These are phyloP conservation scores for Alnus rubra DNA, from an alignment of 306 rosid genomes.

Conservation along the genomic window DNA sequence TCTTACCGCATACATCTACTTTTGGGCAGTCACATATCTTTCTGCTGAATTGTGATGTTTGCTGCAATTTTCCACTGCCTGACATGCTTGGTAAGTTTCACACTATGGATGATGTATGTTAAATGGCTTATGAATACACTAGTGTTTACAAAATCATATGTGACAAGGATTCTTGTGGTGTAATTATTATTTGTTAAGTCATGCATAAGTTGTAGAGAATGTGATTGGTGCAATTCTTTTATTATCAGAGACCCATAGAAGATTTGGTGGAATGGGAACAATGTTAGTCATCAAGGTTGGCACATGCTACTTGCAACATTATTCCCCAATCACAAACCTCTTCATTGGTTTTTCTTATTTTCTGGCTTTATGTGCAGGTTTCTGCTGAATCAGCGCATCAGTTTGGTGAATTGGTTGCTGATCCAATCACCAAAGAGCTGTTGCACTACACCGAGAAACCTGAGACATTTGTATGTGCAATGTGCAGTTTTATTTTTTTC, in stretches of 20 bases:
- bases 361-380: slow-evolving; percentile 52
- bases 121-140: background rate
- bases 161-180: slow-evolving; percentile 1
- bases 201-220: background rate
- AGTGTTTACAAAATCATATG: background rate
- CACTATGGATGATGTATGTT: background rate
- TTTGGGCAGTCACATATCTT: slow-evolving; percentile 82
- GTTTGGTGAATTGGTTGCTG: slow-evolving; percentile 93
- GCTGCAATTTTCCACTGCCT: slow-evolving; percentile 86
- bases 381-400: slow-evolving; percentile 80
- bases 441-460: slow-evolving; percentile 97
- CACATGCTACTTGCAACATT: slow-evolving; percentile 18
- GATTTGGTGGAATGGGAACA: slow-evolving; percentile 87
- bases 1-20: slow-evolving; percentile 24
- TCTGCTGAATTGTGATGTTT: slow-evolving; percentile 89
- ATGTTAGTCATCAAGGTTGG: slow-evolving; percentile 88
- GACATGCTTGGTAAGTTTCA: slow-evolving; percentile 85
- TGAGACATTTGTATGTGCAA: slow-evolving; percentile 78
- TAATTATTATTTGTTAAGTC: slow-evolving; percentile 27
- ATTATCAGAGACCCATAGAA: slow-evolving; percentile 77
- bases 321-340: background rate
- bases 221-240: slow-evolving; percentile 20
- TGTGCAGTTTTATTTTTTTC: background rate
- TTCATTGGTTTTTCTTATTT: slow-evolving; percentile 18
- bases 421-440: slow-evolving; percentile 82